Evolutionary conservation across 805 yeast genomes (phyloP).

Genomic region (Cyberlindnera xylosilytica): DNA sequence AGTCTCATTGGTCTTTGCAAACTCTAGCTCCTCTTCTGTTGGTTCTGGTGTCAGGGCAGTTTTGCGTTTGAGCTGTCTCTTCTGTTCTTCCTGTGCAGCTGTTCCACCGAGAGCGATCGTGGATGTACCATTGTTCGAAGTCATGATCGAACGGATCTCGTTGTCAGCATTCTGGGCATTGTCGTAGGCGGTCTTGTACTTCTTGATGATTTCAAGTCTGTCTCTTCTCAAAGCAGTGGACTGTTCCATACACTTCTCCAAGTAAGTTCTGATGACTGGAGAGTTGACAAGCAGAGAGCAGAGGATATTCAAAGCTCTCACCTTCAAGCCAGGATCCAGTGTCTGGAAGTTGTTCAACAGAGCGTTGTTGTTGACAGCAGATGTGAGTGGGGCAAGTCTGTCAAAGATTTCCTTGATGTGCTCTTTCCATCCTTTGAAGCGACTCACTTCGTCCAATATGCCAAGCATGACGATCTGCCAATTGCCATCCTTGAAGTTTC

Average conservation of each 20-base stretch:
- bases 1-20: slow-evolving; percentile 38
- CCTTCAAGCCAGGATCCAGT: slow-evolving; percentile 50
- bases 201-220: slow-evolving; percentile 62
- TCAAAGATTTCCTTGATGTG: slow-evolving; percentile 50
- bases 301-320: slow-evolving; percentile 57
- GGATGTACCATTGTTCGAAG: slow-evolving; percentile 19
- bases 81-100: slow-evolving; percentile 2
- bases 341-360: slow-evolving; percentile 55
- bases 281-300: slow-evolving; percentile 62
- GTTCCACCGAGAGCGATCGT: too few relatives aligned
- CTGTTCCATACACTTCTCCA: slow-evolving; percentile 68
- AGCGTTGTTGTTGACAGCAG: slow-evolving; percentile 45
- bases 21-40: slow-evolving; percentile 35
- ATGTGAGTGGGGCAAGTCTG: slow-evolving; percentile 54
- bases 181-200: slow-evolving; percentile 52
- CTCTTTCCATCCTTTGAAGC: slow-evolving; percentile 50
- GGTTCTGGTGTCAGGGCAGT: slow-evolving; percentile 34
- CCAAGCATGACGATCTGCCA: slow-evolving; percentile 84
- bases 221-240: slow-evolving; percentile 60
- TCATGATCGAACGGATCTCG: slow-evolving; percentile 33
- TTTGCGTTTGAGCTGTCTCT: slow-evolving; percentile 30
- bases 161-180: slow-evolving; percentile 44
- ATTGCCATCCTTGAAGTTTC: slow-evolving; percentile 77
- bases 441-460: slow-evolving; percentile 56
- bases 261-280: slow-evolving; percentile 52